Evolutionary conservation across 164 flowering plant species (phyloP).

Genomic region (Umbilicus rupestris): DNA sequence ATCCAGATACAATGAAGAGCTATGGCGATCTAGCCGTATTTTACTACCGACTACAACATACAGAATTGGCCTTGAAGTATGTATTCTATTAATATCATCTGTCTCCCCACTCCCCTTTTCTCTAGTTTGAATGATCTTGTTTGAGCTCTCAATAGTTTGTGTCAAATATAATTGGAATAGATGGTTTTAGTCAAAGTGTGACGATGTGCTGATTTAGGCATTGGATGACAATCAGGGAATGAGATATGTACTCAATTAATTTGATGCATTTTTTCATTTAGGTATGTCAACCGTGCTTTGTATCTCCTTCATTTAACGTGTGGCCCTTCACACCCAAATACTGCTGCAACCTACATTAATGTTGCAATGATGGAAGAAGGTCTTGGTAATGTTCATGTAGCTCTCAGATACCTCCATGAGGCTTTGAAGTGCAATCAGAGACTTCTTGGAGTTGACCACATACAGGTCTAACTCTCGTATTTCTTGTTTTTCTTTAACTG

Average conservation of each 20-base stretch:
- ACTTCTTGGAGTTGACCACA: slow-evolving; percentile 89
- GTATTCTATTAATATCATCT: slow-evolving; percentile 14
- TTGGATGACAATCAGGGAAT: not conserved
- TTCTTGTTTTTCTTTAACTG: slow-evolving; percentile 15
- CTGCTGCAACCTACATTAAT: slow-evolving; percentile 96
- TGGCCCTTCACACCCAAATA: slow-evolving; percentile 92
- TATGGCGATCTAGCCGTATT: slow-evolving; percentile 96
- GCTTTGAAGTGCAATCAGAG: slow-evolving; percentile 91
- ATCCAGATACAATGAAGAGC: slow-evolving; percentile 97
- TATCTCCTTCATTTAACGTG: slow-evolving; percentile 89
- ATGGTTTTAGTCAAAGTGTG: not conserved
- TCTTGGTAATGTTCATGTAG: slow-evolving; percentile 82
- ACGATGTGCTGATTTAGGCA: not conserved
- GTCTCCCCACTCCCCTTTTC: not conserved
- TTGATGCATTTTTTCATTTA: slow-evolving; percentile 14
- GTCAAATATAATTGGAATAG: not conserved
- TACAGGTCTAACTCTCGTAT: slow-evolving; percentile 41
- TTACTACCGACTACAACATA: slow-evolving; percentile 89
- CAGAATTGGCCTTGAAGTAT: slow-evolving; percentile 89
- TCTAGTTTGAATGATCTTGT: not conserved
- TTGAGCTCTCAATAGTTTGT: not conserved
- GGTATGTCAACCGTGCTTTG: slow-evolving; percentile 92
- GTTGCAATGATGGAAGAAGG: slow-evolving; percentile 99
- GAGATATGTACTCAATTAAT: not conserved
- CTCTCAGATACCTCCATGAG: slow-evolving; percentile 88